Conservation (phyloP, 257 asterid genomes). For the Nicotiana sylvestris region DNA sequence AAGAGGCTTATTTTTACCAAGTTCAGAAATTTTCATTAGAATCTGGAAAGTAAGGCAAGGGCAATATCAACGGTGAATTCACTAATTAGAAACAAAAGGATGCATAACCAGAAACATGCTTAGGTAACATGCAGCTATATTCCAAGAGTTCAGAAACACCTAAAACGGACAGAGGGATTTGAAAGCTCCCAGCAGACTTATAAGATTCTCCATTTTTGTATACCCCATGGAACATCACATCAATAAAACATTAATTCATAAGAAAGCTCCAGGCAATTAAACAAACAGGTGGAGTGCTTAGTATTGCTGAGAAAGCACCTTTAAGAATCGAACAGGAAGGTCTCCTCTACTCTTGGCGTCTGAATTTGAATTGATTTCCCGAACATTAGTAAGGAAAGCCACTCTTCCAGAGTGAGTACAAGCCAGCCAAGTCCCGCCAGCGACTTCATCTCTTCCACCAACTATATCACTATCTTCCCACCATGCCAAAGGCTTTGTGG, state of each 20-base stretch:
- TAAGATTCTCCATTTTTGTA: background rate
- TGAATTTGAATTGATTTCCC: constrained; percentile 39
- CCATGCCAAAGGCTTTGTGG: constrained; percentile 63
- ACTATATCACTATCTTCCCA: constrained; percentile 61
- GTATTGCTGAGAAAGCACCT: constrained; percentile 14
- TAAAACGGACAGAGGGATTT: too few relatives aligned
- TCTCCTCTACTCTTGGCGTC: constrained; percentile 53
- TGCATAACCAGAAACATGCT: background rate
- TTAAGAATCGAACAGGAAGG: constrained; percentile 74
- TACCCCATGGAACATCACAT: background rate
- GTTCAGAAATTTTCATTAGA: background rate
- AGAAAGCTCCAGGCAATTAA: background rate
- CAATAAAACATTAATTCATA: background rate
- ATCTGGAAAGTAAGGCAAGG: background rate
- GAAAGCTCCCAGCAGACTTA: background rate
- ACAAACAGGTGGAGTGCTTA: constrained; percentile 2
- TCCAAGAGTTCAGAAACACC: too few relatives aligned
- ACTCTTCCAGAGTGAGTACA: constrained; percentile 46
- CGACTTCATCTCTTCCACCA: constrained; percentile 70
- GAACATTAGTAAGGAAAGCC: constrained; percentile 72
- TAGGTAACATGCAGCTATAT: background rate
- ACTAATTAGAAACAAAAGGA: background rate
- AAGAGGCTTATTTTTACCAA: background rate
- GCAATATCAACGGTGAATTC: background rate
- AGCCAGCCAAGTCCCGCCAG: constrained; percentile 90